These are phyloP conservation scores for Davidsoniella virescens DNA, from an alignment of 2,329 filamentous ascomycete species.

Conservation along the genomic window DNA sequence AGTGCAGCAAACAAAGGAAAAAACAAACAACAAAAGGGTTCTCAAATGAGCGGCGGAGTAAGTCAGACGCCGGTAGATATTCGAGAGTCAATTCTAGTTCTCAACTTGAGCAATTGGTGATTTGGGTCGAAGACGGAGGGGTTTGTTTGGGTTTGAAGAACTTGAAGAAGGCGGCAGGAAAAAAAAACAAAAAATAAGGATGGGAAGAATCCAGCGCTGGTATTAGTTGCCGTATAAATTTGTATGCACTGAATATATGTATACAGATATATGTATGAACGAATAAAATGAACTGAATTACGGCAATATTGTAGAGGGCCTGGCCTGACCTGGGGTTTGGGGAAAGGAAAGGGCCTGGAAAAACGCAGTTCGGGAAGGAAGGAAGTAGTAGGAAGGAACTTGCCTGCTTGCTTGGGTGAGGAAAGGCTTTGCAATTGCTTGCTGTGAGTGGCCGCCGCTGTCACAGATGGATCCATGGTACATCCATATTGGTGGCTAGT, in stretches of 20 bases:
- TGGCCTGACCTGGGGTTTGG: background rate
- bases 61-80: conserved; percentile 5
- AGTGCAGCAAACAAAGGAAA: conserved; percentile 2
- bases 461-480: background rate
- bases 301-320: background rate
- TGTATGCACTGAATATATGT: background rate
- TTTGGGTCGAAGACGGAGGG: background rate
- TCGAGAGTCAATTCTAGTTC: conserved; percentile 2
- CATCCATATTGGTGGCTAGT: background rate
- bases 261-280: too few species aligned
- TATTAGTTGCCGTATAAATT: background rate
- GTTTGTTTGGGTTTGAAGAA: background rate
- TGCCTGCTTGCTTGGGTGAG: background rate
- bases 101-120: conserved; percentile 2
- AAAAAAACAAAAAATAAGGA: background rate
- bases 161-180: background rate
- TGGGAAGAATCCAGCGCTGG: background rate
- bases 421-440: conserved; percentile 10
- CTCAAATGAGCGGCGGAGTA: conserved; percentile 12
- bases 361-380: conserved; percentile 8
- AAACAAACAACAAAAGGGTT: background rate
- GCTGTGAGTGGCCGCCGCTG: background rate
- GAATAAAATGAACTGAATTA: background rate
- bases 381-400: conserved; percentile 8
- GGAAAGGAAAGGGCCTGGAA: background rate